These are phyloP conservation scores for Eutrema japonicum DNA, from an alignment of 345 rosid genomes.

Conservation along the genomic window DNA sequence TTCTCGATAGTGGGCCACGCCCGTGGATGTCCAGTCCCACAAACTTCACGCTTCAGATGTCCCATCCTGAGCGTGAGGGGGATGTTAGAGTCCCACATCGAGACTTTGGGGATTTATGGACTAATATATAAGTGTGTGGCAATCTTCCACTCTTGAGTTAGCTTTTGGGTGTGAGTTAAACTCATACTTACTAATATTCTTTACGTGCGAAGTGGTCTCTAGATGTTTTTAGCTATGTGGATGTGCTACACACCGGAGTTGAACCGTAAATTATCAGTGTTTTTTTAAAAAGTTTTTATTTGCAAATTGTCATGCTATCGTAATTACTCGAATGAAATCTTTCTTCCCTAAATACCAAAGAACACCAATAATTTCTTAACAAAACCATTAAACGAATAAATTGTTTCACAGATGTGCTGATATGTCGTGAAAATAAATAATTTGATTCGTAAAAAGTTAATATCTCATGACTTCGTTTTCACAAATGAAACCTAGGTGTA, in stretches of 20 bases:
- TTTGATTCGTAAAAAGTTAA: neutral
- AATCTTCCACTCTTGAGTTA: no score
- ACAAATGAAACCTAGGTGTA: neutral
- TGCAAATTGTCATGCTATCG: neutral
- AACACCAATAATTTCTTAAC: neutral
- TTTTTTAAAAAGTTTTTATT: neutral
- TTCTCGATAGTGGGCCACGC: no score
- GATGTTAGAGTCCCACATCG: no score
- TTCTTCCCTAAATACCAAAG: neutral
- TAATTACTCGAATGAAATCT: neutral
- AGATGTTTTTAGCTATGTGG: neutral
- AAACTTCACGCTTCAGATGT: no score
- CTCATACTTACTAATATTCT: no score
- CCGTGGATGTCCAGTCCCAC: no score
- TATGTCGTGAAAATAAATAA: neutral
- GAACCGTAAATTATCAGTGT: slow-evolving; percentile 8
- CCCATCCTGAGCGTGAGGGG: no score
- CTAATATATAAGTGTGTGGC: no score
- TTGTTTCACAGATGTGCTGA: neutral
- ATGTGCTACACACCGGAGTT: neutral
- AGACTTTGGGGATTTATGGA: no score
- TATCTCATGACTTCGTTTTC: neutral
- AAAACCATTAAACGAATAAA: neutral
- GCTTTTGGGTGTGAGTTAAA: no score
- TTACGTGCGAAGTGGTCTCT: slow-evolving; percentile 23